phyloP scores from a whole-genome alignment of 208 protist species.

The Leishmania braziliensis region DNA sequence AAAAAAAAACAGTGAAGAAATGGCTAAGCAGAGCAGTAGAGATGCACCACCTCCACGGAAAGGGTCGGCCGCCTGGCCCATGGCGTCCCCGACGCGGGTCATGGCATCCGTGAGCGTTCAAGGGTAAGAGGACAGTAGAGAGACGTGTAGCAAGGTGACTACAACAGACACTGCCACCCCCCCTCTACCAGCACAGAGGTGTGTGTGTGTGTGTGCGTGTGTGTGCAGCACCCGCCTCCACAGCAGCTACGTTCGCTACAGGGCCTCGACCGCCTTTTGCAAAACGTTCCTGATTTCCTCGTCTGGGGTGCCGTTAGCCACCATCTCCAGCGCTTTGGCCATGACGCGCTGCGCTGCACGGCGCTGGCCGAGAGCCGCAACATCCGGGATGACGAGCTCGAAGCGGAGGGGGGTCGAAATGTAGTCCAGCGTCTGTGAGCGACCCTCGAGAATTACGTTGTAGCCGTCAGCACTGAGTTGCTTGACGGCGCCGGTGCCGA shows the following conservation, averaged over 20 bases:
- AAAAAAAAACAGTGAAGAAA: not conserved
- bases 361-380: constrained; percentile 74
- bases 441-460: constrained; percentile 92
- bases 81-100: not conserved
- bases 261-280: constrained; percentile 25
- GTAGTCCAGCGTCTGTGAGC: constrained; percentile 89
- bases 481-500: constrained; percentile 66
- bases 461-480: constrained; percentile 73
- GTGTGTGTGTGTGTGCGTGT: not conserved
- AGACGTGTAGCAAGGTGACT: not conserved
- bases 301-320: constrained; percentile 28
- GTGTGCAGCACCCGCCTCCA: not conserved
- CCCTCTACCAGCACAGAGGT: not conserved
- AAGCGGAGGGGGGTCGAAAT: constrained; percentile 84
- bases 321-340: constrained; percentile 63
- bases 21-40: not conserved
- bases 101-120: not conserved
- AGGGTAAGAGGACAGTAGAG: not conserved
- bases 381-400: constrained; percentile 85
- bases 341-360: constrained; percentile 91
- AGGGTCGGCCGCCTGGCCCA: not conserved
- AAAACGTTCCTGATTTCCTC: constrained; percentile 26
- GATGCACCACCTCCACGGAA: not conserved
- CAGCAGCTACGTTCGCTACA: constrained; percentile 23
- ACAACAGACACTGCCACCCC: not conserved